Conservation (phyloP, 2,329 filamentous ascomycete genomes). For the Coniochaeta prunicola region DNA sequence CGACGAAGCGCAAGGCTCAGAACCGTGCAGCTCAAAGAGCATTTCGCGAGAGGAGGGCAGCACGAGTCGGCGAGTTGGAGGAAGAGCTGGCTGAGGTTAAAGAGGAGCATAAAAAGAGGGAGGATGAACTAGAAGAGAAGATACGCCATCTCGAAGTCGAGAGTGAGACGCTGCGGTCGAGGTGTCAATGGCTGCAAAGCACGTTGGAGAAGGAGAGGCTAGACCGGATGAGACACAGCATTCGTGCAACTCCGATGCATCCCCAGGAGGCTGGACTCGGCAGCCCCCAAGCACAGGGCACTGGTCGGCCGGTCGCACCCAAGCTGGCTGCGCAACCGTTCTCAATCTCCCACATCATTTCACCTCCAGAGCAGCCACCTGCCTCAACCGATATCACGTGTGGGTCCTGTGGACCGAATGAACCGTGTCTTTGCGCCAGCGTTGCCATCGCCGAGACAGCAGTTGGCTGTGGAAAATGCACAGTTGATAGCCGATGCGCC, state of each 20-base stretch:
- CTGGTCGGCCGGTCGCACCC: slow-evolving; percentile 4
- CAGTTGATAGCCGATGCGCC: slow-evolving; percentile 53
- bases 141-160: slow-evolving; percentile 56
- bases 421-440: slow-evolving; percentile 52
- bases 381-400: slow-evolving; percentile 36
- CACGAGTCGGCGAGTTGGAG: slow-evolving; percentile 71
- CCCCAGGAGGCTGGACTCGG: not conserved
- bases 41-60: slow-evolving; percentile 80
- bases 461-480: slow-evolving; percentile 60
- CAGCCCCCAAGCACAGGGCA: slow-evolving; percentile 5
- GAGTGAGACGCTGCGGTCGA: slow-evolving; percentile 56
- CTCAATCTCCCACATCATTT: slow-evolving; percentile 51
- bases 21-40: slow-evolving; percentile 87
- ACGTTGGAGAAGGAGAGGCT: slow-evolving; percentile 53
- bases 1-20: slow-evolving; percentile 89
- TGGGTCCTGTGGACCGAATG: slow-evolving; percentile 46
- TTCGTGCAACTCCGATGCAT: slow-evolving; percentile 2
- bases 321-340: slow-evolving; percentile 33
- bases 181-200: slow-evolving; percentile 56
- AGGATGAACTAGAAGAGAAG: slow-evolving; percentile 50
- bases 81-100: slow-evolving; percentile 57
- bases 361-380: slow-evolving; percentile 35
- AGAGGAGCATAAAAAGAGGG: slow-evolving; percentile 47
- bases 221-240: slow-evolving; percentile 23
- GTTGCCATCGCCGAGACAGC: slow-evolving; percentile 46